Conservation (phyloP, 495 filamentous ascomycete species). For the Penicillium robsamsonii region DNA sequence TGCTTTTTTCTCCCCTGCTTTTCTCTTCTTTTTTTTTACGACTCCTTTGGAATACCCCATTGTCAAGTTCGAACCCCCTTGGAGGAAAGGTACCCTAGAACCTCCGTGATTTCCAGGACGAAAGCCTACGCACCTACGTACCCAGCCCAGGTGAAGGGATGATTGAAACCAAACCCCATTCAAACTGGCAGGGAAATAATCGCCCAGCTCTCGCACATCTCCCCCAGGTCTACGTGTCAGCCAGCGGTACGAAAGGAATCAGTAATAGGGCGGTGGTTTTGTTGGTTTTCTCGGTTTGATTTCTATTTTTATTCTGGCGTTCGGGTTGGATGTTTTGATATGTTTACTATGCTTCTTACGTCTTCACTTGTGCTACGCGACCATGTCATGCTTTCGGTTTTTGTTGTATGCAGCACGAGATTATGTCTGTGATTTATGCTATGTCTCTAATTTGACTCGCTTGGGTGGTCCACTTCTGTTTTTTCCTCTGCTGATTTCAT, state of each 20-base stretch:
- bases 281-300: constrained; percentile 4
- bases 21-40: neutral
- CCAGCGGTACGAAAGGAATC: neutral
- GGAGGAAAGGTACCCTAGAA: constrained; percentile 3
- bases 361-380: neutral
- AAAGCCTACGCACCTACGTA: constrained; percentile 1
- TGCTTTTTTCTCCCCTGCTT: neutral
- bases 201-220: neutral
- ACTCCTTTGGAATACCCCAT: neutral
- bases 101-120: neutral
- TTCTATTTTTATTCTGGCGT: constrained; percentile 1
- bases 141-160: neutral
- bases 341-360: neutral
- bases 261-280: neutral
- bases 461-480: constrained; percentile 2
- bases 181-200: neutral
- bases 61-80: neutral
- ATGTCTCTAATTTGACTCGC: constrained; percentile 5
- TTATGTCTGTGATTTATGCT: constrained; percentile 3
- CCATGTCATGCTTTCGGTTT: neutral
- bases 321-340: constrained; percentile 7
- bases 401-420: constrained; percentile 8
- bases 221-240: neutral
- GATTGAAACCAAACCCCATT: neutral
- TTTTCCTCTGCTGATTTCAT: neutral